Conservation (phyloP, 768 basidiomycete species). For the Zangia roseola region DNA sequence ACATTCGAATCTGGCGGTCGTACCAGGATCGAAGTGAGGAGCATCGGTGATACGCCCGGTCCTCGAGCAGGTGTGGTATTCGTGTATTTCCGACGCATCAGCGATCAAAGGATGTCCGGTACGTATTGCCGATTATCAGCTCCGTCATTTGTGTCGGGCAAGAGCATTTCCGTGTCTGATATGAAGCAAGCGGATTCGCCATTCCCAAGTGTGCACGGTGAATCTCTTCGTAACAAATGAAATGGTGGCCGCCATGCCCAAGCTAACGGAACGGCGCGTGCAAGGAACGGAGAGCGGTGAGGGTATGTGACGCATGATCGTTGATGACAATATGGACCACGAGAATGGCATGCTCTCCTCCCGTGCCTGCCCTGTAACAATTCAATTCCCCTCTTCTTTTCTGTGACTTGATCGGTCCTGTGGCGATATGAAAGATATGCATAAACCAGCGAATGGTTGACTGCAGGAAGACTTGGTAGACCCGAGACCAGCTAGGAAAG, state of each 20-base stretch:
- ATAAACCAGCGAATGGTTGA: conserved; percentile 56
- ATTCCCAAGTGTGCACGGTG: not conserved
- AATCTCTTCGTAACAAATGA: conserved; percentile 1
- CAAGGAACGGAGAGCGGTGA: not conserved
- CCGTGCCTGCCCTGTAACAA: too few relatives aligned
- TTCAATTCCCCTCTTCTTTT: not conserved
- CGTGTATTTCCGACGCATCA: too few relatives aligned
- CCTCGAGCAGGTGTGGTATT: too few relatives aligned
- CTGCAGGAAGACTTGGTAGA: conserved; percentile 40
- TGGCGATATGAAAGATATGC: too few relatives aligned
- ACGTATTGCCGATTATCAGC: not conserved
- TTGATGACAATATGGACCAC: not conserved
- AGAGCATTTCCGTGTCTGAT: conserved; percentile 1
- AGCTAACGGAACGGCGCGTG: conserved; percentile 1
- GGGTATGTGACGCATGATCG: too few relatives aligned
- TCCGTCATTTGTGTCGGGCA: not conserved
- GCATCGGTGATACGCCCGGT: too few relatives aligned
- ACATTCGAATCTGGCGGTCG: too few relatives aligned
- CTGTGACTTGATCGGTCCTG: not conserved
- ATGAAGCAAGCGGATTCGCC: conserved; percentile 12
- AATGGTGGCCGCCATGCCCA: not conserved
- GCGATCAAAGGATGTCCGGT: conserved; percentile 1
- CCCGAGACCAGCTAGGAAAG: conserved; percentile 47
- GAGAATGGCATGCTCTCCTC: not conserved
- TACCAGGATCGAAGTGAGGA: too few relatives aligned